Conservation (phyloP, 1,139 yeast genomes). For the Suhomyces panamericanus region DNA sequence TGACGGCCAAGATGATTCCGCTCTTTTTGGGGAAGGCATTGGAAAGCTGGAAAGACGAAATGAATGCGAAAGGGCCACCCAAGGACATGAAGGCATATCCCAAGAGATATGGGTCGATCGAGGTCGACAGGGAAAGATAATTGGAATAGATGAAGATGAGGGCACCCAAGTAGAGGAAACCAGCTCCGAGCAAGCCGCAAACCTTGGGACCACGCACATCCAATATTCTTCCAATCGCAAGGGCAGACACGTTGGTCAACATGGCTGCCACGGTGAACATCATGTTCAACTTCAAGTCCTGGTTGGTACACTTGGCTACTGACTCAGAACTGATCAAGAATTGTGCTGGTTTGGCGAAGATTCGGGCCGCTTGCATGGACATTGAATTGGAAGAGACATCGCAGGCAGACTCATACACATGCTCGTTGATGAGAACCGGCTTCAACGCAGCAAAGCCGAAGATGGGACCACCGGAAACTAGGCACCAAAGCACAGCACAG, state of each 20-base stretch:
- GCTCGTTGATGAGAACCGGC: constrained; percentile 41
- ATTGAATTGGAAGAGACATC: constrained; percentile 21
- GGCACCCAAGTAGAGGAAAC: constrained; percentile 38
- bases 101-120: constrained; percentile 41
- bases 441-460: constrained; percentile 53
- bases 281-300: constrained; percentile 47
- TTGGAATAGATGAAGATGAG: constrained; percentile 39
- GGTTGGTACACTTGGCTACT: constrained; percentile 31
- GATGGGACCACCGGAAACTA: constrained; percentile 48
- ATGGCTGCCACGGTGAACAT: constrained; percentile 50
- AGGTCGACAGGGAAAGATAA: constrained; percentile 15
- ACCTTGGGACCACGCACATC: constrained; percentile 45
- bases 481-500: constrained; percentile 47
- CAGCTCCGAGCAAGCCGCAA: constrained; percentile 46
- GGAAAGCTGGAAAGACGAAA: constrained; percentile 47
- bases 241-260: constrained; percentile 45
- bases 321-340: constrained; percentile 2
- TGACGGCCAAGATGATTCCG: constrained; percentile 44
- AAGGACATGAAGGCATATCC: constrained; percentile 46
- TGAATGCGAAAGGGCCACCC: constrained; percentile 49
- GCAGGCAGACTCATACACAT: constrained; percentile 41
- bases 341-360: constrained; percentile 5
- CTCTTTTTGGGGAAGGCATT: constrained; percentile 44
- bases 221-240: constrained; percentile 41
- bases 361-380: constrained; percentile 3